A percentile compares a stretch with the other conserved stretches of the same genome.
phyloP scores from a whole-genome alignment of 1,284 basidiomycete genomes.

The Ustilago loliicola region DNA sequence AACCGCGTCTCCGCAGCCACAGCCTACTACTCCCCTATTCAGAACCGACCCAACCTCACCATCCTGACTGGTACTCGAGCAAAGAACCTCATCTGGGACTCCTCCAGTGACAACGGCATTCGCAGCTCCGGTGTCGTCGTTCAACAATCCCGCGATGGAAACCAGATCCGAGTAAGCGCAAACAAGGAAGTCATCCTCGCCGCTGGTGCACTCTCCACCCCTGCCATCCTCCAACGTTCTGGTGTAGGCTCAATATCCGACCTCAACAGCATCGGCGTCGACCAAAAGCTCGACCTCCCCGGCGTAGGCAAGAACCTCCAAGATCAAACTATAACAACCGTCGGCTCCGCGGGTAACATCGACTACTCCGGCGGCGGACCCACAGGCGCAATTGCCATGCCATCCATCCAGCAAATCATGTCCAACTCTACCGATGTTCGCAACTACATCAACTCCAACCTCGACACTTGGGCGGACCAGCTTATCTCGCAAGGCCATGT shows the following conservation, averaged over 20 bases:
- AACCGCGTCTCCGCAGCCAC: conserved; percentile 70
- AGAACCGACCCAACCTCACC: conserved; percentile 77
- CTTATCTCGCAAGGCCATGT: conserved; percentile 54
- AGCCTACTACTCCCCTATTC: conserved; percentile 72
- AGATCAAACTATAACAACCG: conserved; percentile 71
- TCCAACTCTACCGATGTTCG: conserved; percentile 46
- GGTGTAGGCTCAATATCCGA: conserved; percentile 71
- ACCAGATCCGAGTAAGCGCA: conserved; percentile 63
- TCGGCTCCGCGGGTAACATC: conserved; percentile 46
- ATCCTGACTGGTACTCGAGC: conserved; percentile 71
- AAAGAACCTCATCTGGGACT: conserved; percentile 60
- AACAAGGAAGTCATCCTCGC: conserved; percentile 72
- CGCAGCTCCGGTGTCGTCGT: conserved; percentile 28
- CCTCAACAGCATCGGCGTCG: conserved; percentile 67
- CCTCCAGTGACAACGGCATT: conserved; percentile 27
- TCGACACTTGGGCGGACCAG: conserved; percentile 53
- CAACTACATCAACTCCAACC: conserved; percentile 46
- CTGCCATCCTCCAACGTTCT: conserved; percentile 72
- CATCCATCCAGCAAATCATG: conserved; percentile 48
- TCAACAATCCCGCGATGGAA: conserved; percentile 20
- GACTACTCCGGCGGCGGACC: conserved; percentile 53
- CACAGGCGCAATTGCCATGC: conserved; percentile 60
- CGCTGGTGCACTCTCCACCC: conserved; percentile 72
- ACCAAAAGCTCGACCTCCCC: conserved; percentile 66
- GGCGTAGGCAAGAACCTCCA: conserved; percentile 71